phyloP scores from a whole-genome alignment of 176 grass and related monocot genomes.

The bread wheat (Triticum aestivum) region IWGSC_CS_RefSeq_v2.1 NC_057804.1:505318723-505319222 shows the following conservation, averaged over 20 bases:
- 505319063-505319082: neutral
- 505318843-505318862: too few relatives aligned
- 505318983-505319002: neutral
- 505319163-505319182: neutral
- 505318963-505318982: neutral
- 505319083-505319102: neutral
- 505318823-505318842: too few relatives aligned
- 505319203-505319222: neutral
- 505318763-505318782: too few relatives aligned
- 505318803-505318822: too few relatives aligned
- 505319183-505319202: neutral
- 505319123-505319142: neutral
- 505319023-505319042: neutral
- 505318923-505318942: too few relatives aligned
- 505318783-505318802: too few relatives aligned
- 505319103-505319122: neutral
- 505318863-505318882: too few relatives aligned
- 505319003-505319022: neutral
- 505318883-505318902: too few relatives aligned
- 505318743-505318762: too few relatives aligned
- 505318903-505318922: too few relatives aligned
- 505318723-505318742: too few relatives aligned
- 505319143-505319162: neutral
- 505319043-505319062: neutral
- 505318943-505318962: too few relatives aligned